Evolutionary conservation across 192 early-diverging fungal species (phyloP), one percentile per base, ranked within the genome.

Genomic region (Blastocladiella britannica): DNA sequence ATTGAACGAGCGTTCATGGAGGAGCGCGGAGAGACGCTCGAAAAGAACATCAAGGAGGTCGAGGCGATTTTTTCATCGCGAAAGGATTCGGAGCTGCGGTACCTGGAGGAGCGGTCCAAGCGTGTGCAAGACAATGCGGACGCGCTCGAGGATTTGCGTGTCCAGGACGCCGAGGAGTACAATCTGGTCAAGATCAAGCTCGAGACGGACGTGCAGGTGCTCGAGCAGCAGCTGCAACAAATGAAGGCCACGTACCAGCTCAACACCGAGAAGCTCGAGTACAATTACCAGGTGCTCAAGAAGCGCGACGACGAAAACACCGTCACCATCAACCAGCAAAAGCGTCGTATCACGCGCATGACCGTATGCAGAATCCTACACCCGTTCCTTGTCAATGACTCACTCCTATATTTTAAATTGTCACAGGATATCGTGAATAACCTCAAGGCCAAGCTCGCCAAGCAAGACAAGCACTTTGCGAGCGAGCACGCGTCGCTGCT

Each of bases 231-330:
- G 59, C 43, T 79, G 29, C 73, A 76, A 55, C 77, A 79, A 24
- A 78, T 76, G 76, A 61, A 72, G 6, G 76, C 72, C 25, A 78
- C 73, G 2, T 76, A 78, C 51, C 76, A 78, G 55, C 63, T 79
- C 20, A 79, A 79, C 58, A 72, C 69, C 3, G 77, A 79, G 57
- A 79, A 79, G 63, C 65, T 79, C 12, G 77, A 79, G 59, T 79
- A 79, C 62, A 79, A 79, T 62, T 76, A 67, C 28, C 75, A 77
- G 59, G 77, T 79, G 5, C 62, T 79, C 29, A 79, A 77, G 61
- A 79, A 79, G 59, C 64, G 77, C 29, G 77, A 79, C 29, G 77
- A 79, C 59, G 77, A 79, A 53, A 79, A 79, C 54, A 69, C 67
- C 2, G 73, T 71, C n/a, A 77, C 77, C 29, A 53, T 79, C 4